Evolutionary conservation across 1,284 basidiomycete genomes (phyloP), one percentile per base, ranked within the genome.

Genomic region (Neonothopanus nambi): DNA sequence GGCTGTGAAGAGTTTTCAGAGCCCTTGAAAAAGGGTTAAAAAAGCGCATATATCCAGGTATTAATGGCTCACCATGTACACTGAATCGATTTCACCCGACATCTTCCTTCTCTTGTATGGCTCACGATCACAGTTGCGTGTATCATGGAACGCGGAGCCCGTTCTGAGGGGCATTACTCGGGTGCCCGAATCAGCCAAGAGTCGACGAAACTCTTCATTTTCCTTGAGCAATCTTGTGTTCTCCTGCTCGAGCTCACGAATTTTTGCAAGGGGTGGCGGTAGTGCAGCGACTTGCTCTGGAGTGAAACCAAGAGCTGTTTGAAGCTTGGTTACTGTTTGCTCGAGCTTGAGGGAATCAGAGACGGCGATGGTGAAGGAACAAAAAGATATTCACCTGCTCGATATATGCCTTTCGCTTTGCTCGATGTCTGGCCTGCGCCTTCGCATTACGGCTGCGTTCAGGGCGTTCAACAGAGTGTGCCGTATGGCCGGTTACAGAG

Each of bases 381-480:
- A 23, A 20, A 44, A 36, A 36, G 54, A 36, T 48, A 71, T 79
- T 59, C 58, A 91, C 91, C 75, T 92, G 87, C 63, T 93, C 91
- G 65, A 95, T 91, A 74, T 95, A 93, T 11, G 91, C 92, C 76
- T 95, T 95, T 70, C 93, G 81, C 72, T 95, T 95, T 67, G 92
- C 93, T 53, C 92, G 84, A 76, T 95, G 92, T 63, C 92, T 78
- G 50, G 92, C 91, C 74, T 95, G 92, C 3, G 92, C 93, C 68
- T 89, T 91, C 54, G 89, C 90, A 73, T 91, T 92, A 73, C 90
- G 84, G 73, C 85, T 87, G 58, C 88, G 85, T 70, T 89, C 87
- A 73, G 87, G 87, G 68, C 76, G 75, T 68, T 84, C 81, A 63
- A 57, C 57, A 57, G 65, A 50, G 56, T 21, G 50, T 33, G 30